These are phyloP conservation scores for Petunia hybrid DNA, from an alignment of 305 asterid genomes.

Conservation along the genomic window DNA sequence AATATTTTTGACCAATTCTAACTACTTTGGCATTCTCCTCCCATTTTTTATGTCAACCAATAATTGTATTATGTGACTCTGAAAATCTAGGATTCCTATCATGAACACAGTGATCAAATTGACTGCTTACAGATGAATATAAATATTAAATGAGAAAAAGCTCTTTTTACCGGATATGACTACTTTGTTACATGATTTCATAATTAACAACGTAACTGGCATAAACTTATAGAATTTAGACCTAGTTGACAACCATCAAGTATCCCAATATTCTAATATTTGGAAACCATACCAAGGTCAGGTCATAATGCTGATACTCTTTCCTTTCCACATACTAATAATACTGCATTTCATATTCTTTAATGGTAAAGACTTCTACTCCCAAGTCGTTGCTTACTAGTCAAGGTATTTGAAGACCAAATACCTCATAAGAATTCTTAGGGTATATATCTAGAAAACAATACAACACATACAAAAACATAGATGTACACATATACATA, in stretches of 20 bases:
- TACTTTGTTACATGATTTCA: conserved; percentile 1
- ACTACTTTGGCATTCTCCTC: conserved; percentile 23
- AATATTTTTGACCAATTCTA: conserved; percentile 54
- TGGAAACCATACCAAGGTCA: conserved; percentile 46
- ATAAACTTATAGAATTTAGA: not conserved
- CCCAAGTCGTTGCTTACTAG: conserved; percentile 38
- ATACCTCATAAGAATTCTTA: conserved; percentile 33
- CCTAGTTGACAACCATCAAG: conserved; percentile 32
- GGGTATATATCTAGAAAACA: conserved; percentile 4
- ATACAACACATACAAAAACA: not conserved
- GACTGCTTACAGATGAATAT: not conserved
- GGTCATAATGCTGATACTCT: conserved; percentile 40
- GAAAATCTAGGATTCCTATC: conserved; percentile 18
- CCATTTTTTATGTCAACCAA: not conserved
- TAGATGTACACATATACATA: not conserved
- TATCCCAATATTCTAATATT: conserved; percentile 22
- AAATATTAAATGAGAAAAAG: not conserved
- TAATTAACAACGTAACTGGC: not conserved
- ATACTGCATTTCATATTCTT: conserved; percentile 27
- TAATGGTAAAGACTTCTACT: conserved; percentile 23
- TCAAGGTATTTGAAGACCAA: conserved; percentile 50
- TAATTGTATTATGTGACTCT: not conserved
- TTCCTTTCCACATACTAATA: conserved; percentile 2
- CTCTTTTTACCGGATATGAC: conserved; percentile 22
- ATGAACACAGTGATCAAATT: conserved; percentile 15